Conservation (phyloP, 306 rosid genomes). For the Amphicarpaea edgeworthii region DNA sequence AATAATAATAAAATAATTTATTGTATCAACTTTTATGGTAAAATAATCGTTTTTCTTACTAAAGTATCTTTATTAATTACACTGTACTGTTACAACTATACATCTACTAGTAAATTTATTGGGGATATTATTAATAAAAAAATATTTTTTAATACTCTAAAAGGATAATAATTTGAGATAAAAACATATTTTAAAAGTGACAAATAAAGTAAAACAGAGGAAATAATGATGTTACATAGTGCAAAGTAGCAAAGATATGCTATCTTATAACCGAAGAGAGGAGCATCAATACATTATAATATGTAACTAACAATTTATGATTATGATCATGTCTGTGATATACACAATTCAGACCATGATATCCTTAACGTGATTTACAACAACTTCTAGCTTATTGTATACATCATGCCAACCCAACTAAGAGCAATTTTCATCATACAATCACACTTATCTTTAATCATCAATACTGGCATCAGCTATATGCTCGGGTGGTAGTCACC, state of each 20-base stretch:
- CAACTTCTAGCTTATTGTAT: conserved; percentile 24
- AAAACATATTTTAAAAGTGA: neutral
- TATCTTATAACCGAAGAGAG: neutral
- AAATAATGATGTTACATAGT: neutral
- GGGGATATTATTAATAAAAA: too few species aligned
- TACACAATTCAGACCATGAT: neutral
- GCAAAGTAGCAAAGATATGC: neutral
- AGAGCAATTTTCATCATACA: conserved; percentile 2
- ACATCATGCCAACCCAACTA: conserved; percentile 25
- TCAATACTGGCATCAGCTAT: neutral
- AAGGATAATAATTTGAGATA: neutral
- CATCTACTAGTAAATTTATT: too few species aligned
- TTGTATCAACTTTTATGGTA: neutral
- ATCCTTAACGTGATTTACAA: conserved; percentile 10
- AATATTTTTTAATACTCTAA: too few species aligned
- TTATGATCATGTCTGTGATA: neutral
- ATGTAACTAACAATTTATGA: neutral
- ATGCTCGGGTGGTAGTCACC: neutral
- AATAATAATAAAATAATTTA: too few species aligned
- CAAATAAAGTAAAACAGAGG: neutral
- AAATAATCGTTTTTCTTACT: too few species aligned
- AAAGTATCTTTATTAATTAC: too few species aligned
- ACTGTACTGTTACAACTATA: too few species aligned
- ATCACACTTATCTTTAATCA: conserved; percentile 30
- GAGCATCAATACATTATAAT: neutral